Conservation (phyloP, 352 stramenopile species). For the Phytophthora agathidicida region DNA sequence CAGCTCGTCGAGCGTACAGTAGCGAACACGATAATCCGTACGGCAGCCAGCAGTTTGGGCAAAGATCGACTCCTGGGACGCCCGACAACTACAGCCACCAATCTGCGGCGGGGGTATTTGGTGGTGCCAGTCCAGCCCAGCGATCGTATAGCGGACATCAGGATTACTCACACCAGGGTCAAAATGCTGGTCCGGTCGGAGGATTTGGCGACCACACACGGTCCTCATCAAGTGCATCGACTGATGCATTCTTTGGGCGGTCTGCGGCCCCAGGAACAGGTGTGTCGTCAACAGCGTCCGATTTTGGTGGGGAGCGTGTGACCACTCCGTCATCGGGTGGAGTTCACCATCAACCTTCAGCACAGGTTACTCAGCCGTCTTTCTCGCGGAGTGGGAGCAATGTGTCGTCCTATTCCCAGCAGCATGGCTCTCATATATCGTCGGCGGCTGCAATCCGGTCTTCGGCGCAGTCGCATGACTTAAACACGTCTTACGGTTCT, state of each 20-base stretch:
- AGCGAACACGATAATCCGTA: constrained; percentile 14
- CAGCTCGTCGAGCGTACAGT: constrained; percentile 9
- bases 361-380: constrained; percentile 23
- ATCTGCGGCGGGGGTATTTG: constrained; percentile 19
- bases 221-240: constrained; percentile 25
- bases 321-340: constrained; percentile 6
- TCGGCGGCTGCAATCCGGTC: constrained; percentile 13
- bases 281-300: constrained; percentile 1
- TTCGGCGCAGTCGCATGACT: constrained; percentile 16
- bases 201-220: constrained; percentile 15
- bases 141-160: constrained; percentile 14
- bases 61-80: constrained; percentile 15
- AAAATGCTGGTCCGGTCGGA: background rate
- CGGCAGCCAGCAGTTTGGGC: constrained; percentile 18
- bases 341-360: constrained; percentile 13
- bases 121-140: constrained; percentile 16
- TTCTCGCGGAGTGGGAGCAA: constrained; percentile 46
- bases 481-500: constrained; percentile 25
- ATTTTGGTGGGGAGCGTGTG: constrained; percentile 18
- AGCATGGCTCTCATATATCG: constrained; percentile 10
- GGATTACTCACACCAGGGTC: constrained; percentile 8
- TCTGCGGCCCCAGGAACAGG: background rate
- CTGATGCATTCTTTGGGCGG: constrained; percentile 33
- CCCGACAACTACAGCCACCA: constrained; percentile 23
- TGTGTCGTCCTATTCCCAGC: constrained; percentile 42